Conservation (phyloP, 176 grass and related monocot species). For the Phoenix roebelenii region DNA sequence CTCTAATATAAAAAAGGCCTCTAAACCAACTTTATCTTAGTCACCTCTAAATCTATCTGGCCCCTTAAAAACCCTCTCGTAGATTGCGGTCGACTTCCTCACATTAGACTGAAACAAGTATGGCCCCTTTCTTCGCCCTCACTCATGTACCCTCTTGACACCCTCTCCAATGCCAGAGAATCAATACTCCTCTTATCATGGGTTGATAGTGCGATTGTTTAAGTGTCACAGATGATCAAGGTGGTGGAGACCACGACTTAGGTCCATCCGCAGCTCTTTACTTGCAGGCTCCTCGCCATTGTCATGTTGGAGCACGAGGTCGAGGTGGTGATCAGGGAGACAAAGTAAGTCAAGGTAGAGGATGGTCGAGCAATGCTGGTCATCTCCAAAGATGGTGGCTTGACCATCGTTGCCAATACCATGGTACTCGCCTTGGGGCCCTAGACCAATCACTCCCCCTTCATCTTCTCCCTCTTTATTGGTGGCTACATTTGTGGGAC, state of each 20-base stretch:
- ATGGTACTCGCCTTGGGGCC: slow-evolving; percentile 73
- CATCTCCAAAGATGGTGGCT: slow-evolving; percentile 24
- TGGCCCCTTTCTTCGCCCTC: slow-evolving; percentile 42
- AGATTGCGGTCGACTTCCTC: slow-evolving; percentile 32
- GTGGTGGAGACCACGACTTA: slow-evolving; percentile 60
- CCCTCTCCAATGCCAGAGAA: not conserved
- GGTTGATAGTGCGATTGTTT: slow-evolving; percentile 42
- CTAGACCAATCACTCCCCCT: slow-evolving; percentile 37
- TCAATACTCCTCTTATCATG: slow-evolving; percentile 32
- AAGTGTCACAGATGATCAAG: slow-evolving; percentile 34
- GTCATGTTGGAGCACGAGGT: slow-evolving; percentile 20
- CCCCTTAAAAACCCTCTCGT: too few relatives aligned
- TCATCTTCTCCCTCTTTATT: not conserved
- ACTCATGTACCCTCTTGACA: slow-evolving; percentile 17
- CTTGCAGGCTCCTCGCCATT: slow-evolving; percentile 46
- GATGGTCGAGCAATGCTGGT: slow-evolving; percentile 43
- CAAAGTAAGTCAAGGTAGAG: slow-evolving; percentile 42
- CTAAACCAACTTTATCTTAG: too few relatives aligned
- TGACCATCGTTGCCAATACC: slow-evolving; percentile 38
- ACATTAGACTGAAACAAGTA: slow-evolving; percentile 73
- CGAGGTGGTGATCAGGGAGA: slow-evolving; percentile 59
- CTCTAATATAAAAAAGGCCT: too few relatives aligned
- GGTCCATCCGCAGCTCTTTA: slow-evolving; percentile 78
- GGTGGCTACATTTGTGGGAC: slow-evolving; percentile 85
- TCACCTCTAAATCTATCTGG: too few relatives aligned